Evolutionary conservation across 225 moss, liverwort and hornwort genomes (phyloP).

Genomic region (Physcomitrellopsis africana): DNA sequence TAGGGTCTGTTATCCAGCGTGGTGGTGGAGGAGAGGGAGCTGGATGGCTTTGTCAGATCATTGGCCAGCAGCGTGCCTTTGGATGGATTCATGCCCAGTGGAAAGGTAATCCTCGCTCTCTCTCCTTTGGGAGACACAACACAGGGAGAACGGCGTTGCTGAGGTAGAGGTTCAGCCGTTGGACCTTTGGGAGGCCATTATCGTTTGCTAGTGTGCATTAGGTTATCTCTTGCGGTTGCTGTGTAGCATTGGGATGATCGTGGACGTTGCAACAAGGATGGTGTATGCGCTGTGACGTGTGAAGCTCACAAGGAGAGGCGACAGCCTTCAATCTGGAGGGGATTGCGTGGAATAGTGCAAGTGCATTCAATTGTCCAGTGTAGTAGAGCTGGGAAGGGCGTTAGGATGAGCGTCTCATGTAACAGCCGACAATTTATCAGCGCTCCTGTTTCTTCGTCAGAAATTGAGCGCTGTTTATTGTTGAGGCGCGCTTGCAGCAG

Average conservation of each 20-base stretch:
- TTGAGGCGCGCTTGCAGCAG: conserved; percentile 22
- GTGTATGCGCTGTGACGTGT: conserved; percentile 14
- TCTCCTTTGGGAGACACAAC: no score
- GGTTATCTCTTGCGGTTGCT: neutral
- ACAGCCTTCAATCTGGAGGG: conserved; percentile 11
- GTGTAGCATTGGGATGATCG: conserved; percentile 2
- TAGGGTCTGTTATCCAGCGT: no score
- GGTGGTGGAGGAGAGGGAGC: no score
- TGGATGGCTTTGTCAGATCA: no score
- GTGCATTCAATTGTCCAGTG: neutral
- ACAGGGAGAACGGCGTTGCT: no score
- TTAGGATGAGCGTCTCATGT: conserved; percentile 37
- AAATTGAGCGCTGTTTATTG: conserved; percentile 23
- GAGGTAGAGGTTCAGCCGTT: no score
- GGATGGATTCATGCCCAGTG: no score
- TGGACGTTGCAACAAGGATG: neutral
- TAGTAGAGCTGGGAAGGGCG: conserved; percentile 31
- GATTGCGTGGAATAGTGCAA: neutral
- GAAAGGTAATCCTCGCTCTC: no score
- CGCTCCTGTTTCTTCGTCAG: conserved; percentile 8
- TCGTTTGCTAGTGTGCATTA: neutral
- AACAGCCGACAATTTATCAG: conserved; percentile 27
- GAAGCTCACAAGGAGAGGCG: neutral
- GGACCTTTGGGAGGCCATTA: no score
- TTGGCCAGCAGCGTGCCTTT: no score